These are phyloP conservation scores for Debaryomyces coudertii DNA, from an alignment of 1,139 yeast genomes.

Conservation along the genomic window DNA sequence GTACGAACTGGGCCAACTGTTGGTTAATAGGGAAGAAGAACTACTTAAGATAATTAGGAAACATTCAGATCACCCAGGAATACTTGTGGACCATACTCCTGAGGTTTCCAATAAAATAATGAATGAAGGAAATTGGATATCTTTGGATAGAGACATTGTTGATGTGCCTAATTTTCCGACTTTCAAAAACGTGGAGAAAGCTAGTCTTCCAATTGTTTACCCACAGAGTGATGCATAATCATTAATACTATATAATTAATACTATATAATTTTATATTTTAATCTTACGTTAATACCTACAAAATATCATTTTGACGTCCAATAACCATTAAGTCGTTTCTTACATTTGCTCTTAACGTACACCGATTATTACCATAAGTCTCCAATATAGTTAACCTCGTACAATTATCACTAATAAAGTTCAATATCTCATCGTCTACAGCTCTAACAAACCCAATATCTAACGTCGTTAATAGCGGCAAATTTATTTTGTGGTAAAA, in stretches of 20 bases:
- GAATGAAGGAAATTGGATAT: slow-evolving; percentile 27
- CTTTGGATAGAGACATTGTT: slow-evolving; percentile 24
- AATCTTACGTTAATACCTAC: slow-evolving; percentile 17
- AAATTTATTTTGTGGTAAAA: slow-evolving; percentile 28
- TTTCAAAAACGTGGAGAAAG: slow-evolving; percentile 65
- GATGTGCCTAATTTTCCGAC: slow-evolving; percentile 52
- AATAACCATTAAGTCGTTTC: slow-evolving; percentile 62
- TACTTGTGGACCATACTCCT: slow-evolving; percentile 54
- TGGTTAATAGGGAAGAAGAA: slow-evolving; percentile 25
- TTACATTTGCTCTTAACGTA: slow-evolving; percentile 54
- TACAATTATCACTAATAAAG: slow-evolving; percentile 57
- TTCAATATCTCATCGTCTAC: slow-evolving; percentile 67
- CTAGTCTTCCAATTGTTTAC: slow-evolving; percentile 40
- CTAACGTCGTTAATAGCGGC: slow-evolving; percentile 65
- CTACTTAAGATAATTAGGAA: slow-evolving; percentile 36
- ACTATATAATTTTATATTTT: neutral
- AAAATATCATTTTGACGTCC: slow-evolving; percentile 77
- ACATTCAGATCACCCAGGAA: slow-evolving; percentile 67
- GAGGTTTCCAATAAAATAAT: slow-evolving; percentile 53
- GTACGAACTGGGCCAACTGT: slow-evolving; percentile 2
- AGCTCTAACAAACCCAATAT: slow-evolving; percentile 75
- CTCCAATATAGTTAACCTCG: slow-evolving; percentile 65
- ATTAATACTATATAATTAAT: neutral
- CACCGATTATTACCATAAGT: slow-evolving; percentile 80
- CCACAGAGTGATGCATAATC: slow-evolving; percentile 21